Evolutionary conservation across 2,329 filamentous ascomycete genomes (phyloP).

Genomic region (Microdochium bolleyi): DNA sequence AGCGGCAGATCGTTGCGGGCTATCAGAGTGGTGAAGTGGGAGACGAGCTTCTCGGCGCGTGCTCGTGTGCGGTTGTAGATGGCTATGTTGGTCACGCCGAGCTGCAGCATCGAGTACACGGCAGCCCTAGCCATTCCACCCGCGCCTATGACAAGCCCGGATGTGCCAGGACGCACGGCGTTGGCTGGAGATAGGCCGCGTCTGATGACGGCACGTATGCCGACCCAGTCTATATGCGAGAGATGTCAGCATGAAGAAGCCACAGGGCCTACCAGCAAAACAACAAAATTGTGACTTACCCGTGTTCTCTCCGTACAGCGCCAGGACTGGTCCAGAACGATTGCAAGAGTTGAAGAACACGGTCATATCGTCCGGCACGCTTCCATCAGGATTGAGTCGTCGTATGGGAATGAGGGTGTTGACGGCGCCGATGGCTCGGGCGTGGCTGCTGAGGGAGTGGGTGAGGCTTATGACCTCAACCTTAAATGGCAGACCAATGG

Average conservation of each 20-base stretch:
- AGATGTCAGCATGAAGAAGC: background rate
- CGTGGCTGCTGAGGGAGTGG: slow-evolving; percentile 63
- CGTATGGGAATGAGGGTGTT: slow-evolving; percentile 70
- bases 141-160: slow-evolving; percentile 54
- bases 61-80: slow-evolving; percentile 63
- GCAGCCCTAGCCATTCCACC: slow-evolving; percentile 73
- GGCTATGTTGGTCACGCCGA: slow-evolving; percentile 69
- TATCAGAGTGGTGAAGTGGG: slow-evolving; percentile 58
- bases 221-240: slow-evolving; percentile 56
- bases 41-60: slow-evolving; percentile 60
- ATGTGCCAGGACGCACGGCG: slow-evolving; percentile 46
- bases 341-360: slow-evolving; percentile 48
- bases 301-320: slow-evolving; percentile 71
- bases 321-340: slow-evolving; percentile 56
- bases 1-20: slow-evolving; percentile 31
- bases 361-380: slow-evolving; percentile 42
- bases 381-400: slow-evolving; percentile 45
- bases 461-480: slow-evolving; percentile 62
- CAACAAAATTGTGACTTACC: too few species aligned
- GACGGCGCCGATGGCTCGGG: slow-evolving; percentile 66
- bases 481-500: slow-evolving; percentile 68
- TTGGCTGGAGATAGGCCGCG: slow-evolving; percentile 67
- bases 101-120: slow-evolving; percentile 69
- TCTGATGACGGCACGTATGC: slow-evolving; percentile 65
- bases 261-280: too few species aligned